Base-by-base conservation (phyloP, 2,329 filamentous ascomycete genomes). In the Fusarium newnesense region DNA sequence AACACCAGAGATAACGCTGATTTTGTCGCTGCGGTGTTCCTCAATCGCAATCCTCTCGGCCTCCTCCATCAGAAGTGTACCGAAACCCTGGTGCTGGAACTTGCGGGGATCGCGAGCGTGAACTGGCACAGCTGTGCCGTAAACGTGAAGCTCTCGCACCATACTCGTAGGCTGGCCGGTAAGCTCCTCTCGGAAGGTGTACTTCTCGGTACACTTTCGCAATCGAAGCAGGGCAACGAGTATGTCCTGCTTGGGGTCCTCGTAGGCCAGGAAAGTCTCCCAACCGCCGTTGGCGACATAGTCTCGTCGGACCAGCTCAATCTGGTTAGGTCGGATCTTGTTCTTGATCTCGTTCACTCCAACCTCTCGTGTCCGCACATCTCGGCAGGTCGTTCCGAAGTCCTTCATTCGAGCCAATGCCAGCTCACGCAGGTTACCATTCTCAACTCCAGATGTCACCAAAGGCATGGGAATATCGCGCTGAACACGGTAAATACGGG, bases 401-500 rank as follows among this genome's bases (percentile, higher is more conserved):
- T 99, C 96, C 83, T 98, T 98, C 97, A 99, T 99, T 28, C 96
- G 89, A n/a, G 95, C 95, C 62, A 99, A 86, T 1, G 96, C 96
- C 54, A 99, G 86, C 82, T 99, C 96, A 70, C 96, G 91, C 43
- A 99, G 85, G 80, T 99, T 99, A 69, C 96, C 96, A 77, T 99
- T 99, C 84, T 99, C 96, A 1, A 99, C 96, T 44, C 96, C 96
- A 2, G 96, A 97, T 1, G 96, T 98, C n/a, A 99, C 97, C 30
- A 99, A 88, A 2, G 96, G 96, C 96, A 99, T 99, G n/a, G 96
- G 96, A 66, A 99, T 99, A 83, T 99, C 96, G 81, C 96, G 91
- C 85, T 99, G 96, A 1, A 99, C 96, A 68, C 96, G 94, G 85
- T 99, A 99, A 79, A 99, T 99, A 71, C 96, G 91, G 1, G 97